Evolutionary conservation across 148 eudicot genomes (phyloP), one percentile per base, ranked within the genome.

Genomic region (Pharnaceum exiguum): DNA sequence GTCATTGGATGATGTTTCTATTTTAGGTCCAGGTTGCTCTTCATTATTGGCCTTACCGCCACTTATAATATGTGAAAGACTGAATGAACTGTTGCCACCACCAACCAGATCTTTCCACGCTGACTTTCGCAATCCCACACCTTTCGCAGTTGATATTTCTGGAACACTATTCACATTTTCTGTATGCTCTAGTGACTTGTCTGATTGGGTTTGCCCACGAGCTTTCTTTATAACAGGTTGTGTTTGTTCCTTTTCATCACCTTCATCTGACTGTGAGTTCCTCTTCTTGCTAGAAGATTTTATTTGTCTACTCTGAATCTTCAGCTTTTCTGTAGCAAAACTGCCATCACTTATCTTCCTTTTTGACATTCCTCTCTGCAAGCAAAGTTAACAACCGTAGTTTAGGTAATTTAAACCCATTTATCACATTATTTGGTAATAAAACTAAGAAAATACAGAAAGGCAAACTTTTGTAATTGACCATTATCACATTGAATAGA

Each of bases 41-140:
- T 78, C 73, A 10, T 10, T 62, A 11, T 29, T 54, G 49, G 63
- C 46, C 63, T 56, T 48, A 56, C 15, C 52, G 43, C 54, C 52
- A 40, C 69, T 46, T 37, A 60, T 53, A 36, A 75, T 55, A 54
- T 71, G 55, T 32, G 87, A 72, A n/a, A 75, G 63, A 49, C 40
- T 58, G 77, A 84, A 79, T 3, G 74, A 58, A 40, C 67, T 57
- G 32, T 36, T 55, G 33, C 65, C 70, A 45, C 69, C 71, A 63
- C 78, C 78, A 36, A 78, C 68, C 56, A 77, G 64, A 50, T 66
- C 63, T 65, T 32, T 80, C 82, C 81, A 67, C 51, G 78, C 51
- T 10, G 83, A 60, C 67, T 81, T 83, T 67, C 71, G 71, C 25
- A 79, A 36, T 70, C 59, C 32, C 39, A 60, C 39, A 54, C 43